Evolutionary conservation across 257 asterid genomes (phyloP).

Genomic region (Rauvolfia tetraphylla): DNA sequence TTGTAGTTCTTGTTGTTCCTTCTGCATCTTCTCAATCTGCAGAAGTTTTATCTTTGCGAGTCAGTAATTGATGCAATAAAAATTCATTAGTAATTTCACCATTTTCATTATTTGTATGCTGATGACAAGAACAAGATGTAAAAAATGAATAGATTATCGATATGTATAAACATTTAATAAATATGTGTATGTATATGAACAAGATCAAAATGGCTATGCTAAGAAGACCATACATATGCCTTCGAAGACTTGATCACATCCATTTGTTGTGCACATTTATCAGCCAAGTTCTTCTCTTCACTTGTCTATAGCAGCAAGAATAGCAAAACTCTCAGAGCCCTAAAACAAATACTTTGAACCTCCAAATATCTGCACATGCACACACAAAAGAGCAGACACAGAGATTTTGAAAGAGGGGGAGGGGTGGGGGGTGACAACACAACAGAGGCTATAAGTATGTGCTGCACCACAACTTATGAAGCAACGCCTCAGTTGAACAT

Average conservation of each 20-base stretch:
- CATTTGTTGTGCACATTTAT: conserved; percentile 51
- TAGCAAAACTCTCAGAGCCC: conserved; percentile 14
- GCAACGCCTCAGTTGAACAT: not conserved
- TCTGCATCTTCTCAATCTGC: conserved; percentile 82
- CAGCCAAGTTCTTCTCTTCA: conserved; percentile 58
- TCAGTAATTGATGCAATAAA: conserved; percentile 17
- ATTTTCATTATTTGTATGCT: not conserved
- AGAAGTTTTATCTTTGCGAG: conserved; percentile 22
- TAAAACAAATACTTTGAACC: not conserved
- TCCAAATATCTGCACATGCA: not conserved
- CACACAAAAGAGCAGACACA: not conserved
- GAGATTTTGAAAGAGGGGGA: not conserved
- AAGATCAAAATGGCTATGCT: conserved; percentile 8
- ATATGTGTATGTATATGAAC: not conserved
- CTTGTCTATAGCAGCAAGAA: conserved; percentile 51
- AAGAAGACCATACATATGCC: conserved; percentile 52
- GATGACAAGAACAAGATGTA: not conserved
- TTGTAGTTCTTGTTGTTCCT: conserved; percentile 76
- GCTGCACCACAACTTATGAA: not conserved
- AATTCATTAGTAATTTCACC: not conserved
- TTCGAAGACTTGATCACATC: conserved; percentile 64
- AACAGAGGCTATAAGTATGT: not conserved
- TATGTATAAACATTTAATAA: not conserved
- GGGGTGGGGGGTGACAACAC: not conserved
- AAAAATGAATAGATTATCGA: not conserved